Percentiles rank a stretch among this genome's conserved stretches.
phyloP scores from a whole-genome alignment of 805 yeast species.

The Hanseniaspora taiwanica region DNA sequence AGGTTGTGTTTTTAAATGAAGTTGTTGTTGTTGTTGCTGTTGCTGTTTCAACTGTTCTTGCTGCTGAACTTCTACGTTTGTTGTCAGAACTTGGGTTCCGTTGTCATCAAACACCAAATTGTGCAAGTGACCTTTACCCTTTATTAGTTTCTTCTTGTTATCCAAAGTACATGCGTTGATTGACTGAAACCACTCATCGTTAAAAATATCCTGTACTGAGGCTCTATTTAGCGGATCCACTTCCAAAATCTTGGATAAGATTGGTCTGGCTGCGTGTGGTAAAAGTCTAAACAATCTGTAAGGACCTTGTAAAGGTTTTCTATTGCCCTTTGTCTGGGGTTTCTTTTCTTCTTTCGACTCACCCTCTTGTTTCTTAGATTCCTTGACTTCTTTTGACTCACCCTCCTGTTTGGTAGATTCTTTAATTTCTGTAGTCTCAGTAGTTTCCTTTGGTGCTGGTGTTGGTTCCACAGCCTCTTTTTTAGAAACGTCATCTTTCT shows the following conservation, averaged over 20 bases:
- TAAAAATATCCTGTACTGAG: constrained; percentile 47
- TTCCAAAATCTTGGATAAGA: constrained; percentile 50
- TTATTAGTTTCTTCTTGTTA: constrained; percentile 26
- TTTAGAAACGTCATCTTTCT: too few relatives aligned
- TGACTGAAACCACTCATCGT: constrained; percentile 58
- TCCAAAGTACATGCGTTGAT: constrained; percentile 49
- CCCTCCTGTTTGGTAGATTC: too few relatives aligned
- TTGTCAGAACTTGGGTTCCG: constrained; percentile 11
- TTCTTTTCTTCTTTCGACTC: constrained; percentile 7
- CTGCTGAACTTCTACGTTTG: not conserved
- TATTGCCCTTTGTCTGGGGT: too few relatives aligned
- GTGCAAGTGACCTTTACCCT: constrained; percentile 39
- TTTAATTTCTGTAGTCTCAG: not conserved
- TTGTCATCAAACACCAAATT: constrained; percentile 35
- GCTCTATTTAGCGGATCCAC: constrained; percentile 53
- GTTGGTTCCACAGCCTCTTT: too few relatives aligned
- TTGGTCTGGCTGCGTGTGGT: constrained; percentile 75
- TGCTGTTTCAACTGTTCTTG: not conserved
- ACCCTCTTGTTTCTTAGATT: constrained; percentile 8
- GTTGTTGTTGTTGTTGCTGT: not conserved
- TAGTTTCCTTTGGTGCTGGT: too few relatives aligned
- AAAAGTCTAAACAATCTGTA: constrained; percentile 66
- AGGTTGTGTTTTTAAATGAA: not conserved
- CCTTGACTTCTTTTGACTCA: constrained; percentile 2
- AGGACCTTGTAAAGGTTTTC: constrained; percentile 63